A percentile compares a stretch with the other conserved stretches of the same genome.
These are phyloP conservation scores for Vitis riparia DNA, from an alignment of 164 flowering plant genomes.

Conservation along the genomic window DNA sequence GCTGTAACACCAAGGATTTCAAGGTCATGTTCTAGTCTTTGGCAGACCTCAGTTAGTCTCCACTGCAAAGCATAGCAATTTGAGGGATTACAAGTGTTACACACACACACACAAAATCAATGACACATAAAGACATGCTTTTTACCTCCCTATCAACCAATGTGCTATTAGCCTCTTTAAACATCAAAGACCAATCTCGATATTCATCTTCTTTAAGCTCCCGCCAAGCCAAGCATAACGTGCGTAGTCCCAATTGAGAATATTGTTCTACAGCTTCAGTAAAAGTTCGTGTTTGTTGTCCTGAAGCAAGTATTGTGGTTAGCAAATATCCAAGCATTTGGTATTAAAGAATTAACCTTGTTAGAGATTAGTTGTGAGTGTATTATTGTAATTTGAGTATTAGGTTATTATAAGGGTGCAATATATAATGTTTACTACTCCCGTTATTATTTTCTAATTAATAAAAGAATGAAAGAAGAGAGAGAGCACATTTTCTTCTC, in stretches of 20 bases:
- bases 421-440: too few relatives aligned
- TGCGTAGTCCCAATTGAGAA: conserved; percentile 87
- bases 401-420: too few relatives aligned
- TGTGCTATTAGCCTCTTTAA: conserved; percentile 88
- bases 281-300: conserved; percentile 70
- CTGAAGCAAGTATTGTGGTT: conserved; percentile 37
- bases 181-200: conserved; percentile 82
- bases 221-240: conserved; percentile 96
- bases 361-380: too few relatives aligned
- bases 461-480: too few relatives aligned
- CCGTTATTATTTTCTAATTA: too few relatives aligned
- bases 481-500: too few relatives aligned
- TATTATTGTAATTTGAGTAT: too few relatives aligned
- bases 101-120: neutral
- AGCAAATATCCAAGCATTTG: conserved; percentile 10
- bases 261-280: conserved; percentile 93
- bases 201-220: conserved; percentile 86
- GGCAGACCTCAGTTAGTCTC: conserved; percentile 95
- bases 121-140: conserved; percentile 4
- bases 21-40: conserved; percentile 81
- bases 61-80: conserved; percentile 52
- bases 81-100: neutral
- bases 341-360: too few relatives aligned
- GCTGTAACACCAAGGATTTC: conserved; percentile 96
- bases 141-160: conserved; percentile 97